Evolutionary conservation across 768 basidiomycete genomes (phyloP).

Genomic region (Pleurotus cornucopiae): DNA sequence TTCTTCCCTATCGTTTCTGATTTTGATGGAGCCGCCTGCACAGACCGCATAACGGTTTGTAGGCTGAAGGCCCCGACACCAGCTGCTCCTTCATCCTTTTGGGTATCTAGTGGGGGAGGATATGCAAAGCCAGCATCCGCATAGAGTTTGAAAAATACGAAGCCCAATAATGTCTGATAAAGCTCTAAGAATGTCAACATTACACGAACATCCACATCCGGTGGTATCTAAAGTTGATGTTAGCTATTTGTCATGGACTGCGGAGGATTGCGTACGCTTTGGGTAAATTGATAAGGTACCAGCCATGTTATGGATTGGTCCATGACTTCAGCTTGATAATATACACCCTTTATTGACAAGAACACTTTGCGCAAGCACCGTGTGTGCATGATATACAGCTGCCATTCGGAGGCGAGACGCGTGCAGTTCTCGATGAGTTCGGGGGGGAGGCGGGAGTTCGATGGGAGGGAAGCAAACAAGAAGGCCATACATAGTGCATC

Average conservation of each 20-base stretch:
- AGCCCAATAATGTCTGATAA: constrained; percentile 94
- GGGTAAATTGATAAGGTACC: constrained; percentile 96
- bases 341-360: constrained; percentile 95
- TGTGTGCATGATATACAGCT: constrained; percentile 90
- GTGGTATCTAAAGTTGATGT: constrained; percentile 64
- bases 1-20: constrained; percentile 39
- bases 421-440: constrained; percentile 88
- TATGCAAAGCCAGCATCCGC: constrained; percentile 90
- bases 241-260: background rate
- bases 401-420: constrained; percentile 92
- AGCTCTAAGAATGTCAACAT: constrained; percentile 98
- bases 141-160: constrained; percentile 97
- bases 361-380: constrained; percentile 85
- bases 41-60: constrained; percentile 37
- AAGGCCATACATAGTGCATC: constrained; percentile 95
- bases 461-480: constrained; percentile 88
- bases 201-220: constrained; percentile 95
- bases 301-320: constrained; percentile 94
- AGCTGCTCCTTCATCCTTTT: constrained; percentile 80
- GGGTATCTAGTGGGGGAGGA: constrained; percentile 85
- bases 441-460: constrained; percentile 75
- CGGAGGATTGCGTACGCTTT: constrained; percentile 55
- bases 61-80: constrained; percentile 87
- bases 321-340: constrained; percentile 94
- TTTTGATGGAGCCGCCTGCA: constrained; percentile 34